Evolutionary conservation across 2,329 filamentous ascomycete species (phyloP), one percentile per base, ranked within the genome.

Genomic region (Xylaria multiplex): DNA sequence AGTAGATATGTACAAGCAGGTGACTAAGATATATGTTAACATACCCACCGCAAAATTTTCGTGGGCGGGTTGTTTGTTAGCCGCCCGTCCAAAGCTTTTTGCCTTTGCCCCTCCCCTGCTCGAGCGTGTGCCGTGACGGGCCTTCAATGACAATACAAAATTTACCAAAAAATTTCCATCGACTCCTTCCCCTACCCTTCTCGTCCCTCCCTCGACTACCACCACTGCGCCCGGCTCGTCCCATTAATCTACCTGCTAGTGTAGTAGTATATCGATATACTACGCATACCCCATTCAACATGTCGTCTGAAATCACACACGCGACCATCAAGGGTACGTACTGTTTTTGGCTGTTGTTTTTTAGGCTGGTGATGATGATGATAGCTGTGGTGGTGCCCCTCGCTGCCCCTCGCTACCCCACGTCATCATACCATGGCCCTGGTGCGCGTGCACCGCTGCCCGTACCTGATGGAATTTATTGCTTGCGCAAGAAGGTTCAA

Each of bases 291-390:
- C 13, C 62, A 2, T 59, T 58, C 16, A 80, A 78, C 72, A 86
- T 86, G 84, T 80, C 81, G 55, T 71, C 60, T 71, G 85, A 87
- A 72, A 85, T 86, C 74, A 81, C 81, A 65, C 85, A 88, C 80
- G 78, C 78, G 74, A 88, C 85, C 76, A 87, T 87, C 80, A 81
- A 87, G 80, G 85, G 85, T 87, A 81, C 69, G 83, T 82, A 9
- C 62, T n/a, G 30, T 64, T 59, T 45, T 49, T 16, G 11, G 6
- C 16, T 9, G 6, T 30, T 14, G 2, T 22, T 6, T 40, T 9
- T 42, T 14, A 11, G 30, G 42, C 22, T 22, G 46, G 13, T 60
- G 16, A 16, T 45, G 22, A 5, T 43, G 19, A 19, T 43, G 30
- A n/a, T 54, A 11, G 24, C 49, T n/a, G 45, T 35, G 30, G 11